phyloP scores from a whole-genome alignment of 176 grass and related monocot species.

The Guadua angustifolia region DNA sequence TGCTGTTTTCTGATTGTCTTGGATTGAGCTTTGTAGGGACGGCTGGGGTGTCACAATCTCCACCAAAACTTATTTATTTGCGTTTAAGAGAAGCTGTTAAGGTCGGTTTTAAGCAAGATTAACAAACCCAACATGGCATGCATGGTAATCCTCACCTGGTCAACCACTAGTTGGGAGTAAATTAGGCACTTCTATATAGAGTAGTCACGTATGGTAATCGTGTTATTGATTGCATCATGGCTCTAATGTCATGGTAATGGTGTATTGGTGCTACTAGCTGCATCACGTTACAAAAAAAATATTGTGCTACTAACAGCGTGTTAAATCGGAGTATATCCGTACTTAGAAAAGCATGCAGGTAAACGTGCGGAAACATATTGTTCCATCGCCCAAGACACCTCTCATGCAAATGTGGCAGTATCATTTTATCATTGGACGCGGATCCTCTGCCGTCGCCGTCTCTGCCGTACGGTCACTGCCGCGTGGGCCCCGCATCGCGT shows the following conservation, averaged over 20 bases:
- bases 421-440: background rate
- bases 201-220: background rate
- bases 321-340: background rate
- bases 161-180: constrained; percentile 12
- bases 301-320: background rate
- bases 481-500: no score
- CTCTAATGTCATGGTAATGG: background rate
- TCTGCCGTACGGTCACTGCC: no score
- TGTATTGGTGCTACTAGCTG: background rate
- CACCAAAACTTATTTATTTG: background rate
- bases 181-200: no score
- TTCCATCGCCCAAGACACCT: background rate
- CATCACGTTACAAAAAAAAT: background rate
- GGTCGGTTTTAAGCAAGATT: constrained; percentile 16
- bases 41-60: constrained; percentile 1
- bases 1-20: background rate
- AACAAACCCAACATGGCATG: constrained; percentile 28
- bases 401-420: background rate
- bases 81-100: constrained; percentile 14
- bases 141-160: background rate
- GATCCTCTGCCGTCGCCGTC: no score
- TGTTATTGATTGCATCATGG: background rate
- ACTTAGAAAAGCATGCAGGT: background rate
- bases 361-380: background rate
- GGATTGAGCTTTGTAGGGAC: background rate